Base-by-base conservation (phyloP, 2,329 filamentous ascomycete species). In the Bipolaris oryzae region DNA sequence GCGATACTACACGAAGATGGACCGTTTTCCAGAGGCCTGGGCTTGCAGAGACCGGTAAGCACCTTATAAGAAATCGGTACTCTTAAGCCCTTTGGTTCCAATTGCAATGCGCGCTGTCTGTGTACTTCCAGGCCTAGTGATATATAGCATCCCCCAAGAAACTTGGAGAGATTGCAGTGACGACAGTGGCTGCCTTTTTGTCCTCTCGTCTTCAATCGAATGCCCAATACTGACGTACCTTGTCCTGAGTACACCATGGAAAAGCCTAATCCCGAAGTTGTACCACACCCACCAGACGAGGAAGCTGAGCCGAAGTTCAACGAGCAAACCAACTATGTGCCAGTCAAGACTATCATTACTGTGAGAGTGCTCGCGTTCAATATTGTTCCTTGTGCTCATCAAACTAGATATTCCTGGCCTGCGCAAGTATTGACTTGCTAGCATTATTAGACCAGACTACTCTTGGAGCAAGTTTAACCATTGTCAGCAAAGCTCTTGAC, bases 401-500 rank as follows among this genome's bases (percentile, higher is more conserved):
- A 28, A 7, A 16, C 23, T 35, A 64, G 60, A 66, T 67, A 54
- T 67, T 67, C 39, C 33, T 67, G 21, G 64, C 64, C n/a, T 67
- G 64, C 44, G 63, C 64, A 33, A 66, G 61, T 25, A 63, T 67
- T 20, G 64, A 67, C 53, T 47, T 67, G 6, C 34, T 67, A 5
- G 64, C 64, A 6, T 25, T 67, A 7, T 64, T 67, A 56, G 64
- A 67, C 33, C 64, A 67, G 34, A 67, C 64, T 3, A 67, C 63
- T 18, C 64, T 67, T 37, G 64, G 63, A 43, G 63, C 64, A 20
- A 63, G 63, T 47, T 42, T 67, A 28, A 64, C 63, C 7, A 67
- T 63, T 23, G 46, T 67, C 20, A 60, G 55, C 25, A 61, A 53
- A n/a, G 75, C 77, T 23, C 60, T 78, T 0, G 61, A 75, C 68